Evolutionary conservation across 2,329 filamentous ascomycete species (phyloP).

Genomic region (Diplodia scrobiculata): DNA sequence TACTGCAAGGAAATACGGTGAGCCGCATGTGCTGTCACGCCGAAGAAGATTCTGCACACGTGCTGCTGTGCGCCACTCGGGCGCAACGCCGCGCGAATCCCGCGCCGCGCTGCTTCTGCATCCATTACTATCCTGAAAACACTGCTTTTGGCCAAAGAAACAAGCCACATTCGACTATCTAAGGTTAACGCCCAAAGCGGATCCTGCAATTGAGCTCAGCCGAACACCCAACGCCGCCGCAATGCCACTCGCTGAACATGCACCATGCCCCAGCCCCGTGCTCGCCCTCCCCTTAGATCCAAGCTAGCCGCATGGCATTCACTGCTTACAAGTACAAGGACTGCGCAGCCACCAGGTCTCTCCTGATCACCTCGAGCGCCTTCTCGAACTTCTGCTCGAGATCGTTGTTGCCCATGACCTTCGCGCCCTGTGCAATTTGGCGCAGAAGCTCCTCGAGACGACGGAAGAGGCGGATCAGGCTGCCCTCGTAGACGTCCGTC

Average conservation of each 20-base stretch:
- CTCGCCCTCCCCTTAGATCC: background rate
- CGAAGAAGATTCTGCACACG: background rate
- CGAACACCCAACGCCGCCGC: conserved; percentile 26
- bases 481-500: conserved; percentile 97
- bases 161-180: background rate
- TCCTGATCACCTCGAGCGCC: conserved; percentile 78
- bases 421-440: conserved; percentile 92
- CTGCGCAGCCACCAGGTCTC: conserved; percentile 94
- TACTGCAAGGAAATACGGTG: conserved; percentile 19
- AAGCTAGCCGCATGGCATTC: background rate
- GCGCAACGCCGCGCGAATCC: background rate
- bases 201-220: conserved; percentile 11
- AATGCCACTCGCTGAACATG: conserved; percentile 25
- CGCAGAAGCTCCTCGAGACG: conserved; percentile 90
- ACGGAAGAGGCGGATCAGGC: conserved; percentile 91
- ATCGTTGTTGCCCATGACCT: conserved; percentile 98
- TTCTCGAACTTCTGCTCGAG: conserved; percentile 89
- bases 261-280: conserved; percentile 4
- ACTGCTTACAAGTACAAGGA: conserved; percentile 71
- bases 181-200: background rate
- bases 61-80: background rate
- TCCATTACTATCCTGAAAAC: background rate
- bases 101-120: conserved; percentile 11
- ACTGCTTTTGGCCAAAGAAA: conserved; percentile 8
- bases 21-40: conserved; percentile 19